These are phyloP conservation scores for Lignosus rhinocerotis DNA, from an alignment of 1,284 basidiomycete species.

Conservation along the genomic window DNA sequence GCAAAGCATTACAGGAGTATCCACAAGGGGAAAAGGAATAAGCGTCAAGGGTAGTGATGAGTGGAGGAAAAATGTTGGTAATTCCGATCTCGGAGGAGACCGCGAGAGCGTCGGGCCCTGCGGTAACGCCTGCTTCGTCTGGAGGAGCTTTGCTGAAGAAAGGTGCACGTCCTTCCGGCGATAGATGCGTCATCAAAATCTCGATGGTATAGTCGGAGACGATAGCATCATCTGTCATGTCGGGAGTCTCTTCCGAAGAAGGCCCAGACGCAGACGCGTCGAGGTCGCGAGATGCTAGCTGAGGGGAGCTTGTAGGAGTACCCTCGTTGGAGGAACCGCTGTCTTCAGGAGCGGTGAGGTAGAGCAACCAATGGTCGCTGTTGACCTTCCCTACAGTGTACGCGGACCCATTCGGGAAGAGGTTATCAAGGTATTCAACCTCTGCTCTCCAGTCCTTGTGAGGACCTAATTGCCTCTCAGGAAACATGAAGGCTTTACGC, in stretches of 20 bases:
- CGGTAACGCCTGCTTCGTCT: slow-evolving; percentile 37
- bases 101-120: slow-evolving; percentile 65
- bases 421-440: slow-evolving; percentile 87
- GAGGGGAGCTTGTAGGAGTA: slow-evolving; percentile 32
- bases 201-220: slow-evolving; percentile 89
- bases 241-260: slow-evolving; percentile 9
- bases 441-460: slow-evolving; percentile 96
- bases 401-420: slow-evolving; percentile 87
- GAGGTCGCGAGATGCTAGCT: slow-evolving; percentile 19
- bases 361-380: slow-evolving; percentile 98
- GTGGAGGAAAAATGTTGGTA: slow-evolving; percentile 76
- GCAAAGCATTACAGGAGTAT: slow-evolving; percentile 93
- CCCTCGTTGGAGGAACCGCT: slow-evolving; percentile 22
- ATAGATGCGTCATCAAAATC: slow-evolving; percentile 97
- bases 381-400: slow-evolving; percentile 99
- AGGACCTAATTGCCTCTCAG: slow-evolving; percentile 92
- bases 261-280: slow-evolving; percentile 7
- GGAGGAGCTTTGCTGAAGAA: slow-evolving; percentile 66
- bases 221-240: slow-evolving; percentile 35
- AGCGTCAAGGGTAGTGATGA: slow-evolving; percentile 85
- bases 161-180: slow-evolving; percentile 68
- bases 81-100: slow-evolving; percentile 84
- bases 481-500: slow-evolving; percentile 99
- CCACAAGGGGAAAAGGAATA: slow-evolving; percentile 97
- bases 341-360: slow-evolving; percentile 73